Evolutionary conservation across 2,329 filamentous ascomycete genomes (phyloP).

Genomic region (Colletotrichum chlorophyti): DNA sequence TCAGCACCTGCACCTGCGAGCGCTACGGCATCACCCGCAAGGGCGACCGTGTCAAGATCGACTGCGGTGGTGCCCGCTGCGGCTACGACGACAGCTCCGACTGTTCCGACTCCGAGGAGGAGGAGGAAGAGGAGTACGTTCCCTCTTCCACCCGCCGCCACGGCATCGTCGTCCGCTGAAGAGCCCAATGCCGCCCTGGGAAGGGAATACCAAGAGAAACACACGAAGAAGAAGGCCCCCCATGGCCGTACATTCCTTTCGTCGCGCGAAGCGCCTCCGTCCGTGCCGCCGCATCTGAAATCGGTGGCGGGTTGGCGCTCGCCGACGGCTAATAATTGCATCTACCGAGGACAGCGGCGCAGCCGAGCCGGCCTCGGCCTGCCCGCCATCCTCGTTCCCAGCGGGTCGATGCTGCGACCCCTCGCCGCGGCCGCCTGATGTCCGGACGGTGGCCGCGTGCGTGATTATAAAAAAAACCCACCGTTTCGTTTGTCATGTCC

Average conservation of each 20-base stretch:
- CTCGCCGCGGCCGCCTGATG: constrained; percentile 41
- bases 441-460: constrained; percentile 16
- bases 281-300: neutral
- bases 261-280: constrained; percentile 19
- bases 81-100: constrained; percentile 77
- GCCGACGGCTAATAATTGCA: constrained; percentile 28
- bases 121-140: constrained; percentile 57
- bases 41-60: constrained; percentile 92
- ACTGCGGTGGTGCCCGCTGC: constrained; percentile 90
- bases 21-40: constrained; percentile 95
- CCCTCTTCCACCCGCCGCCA: constrained; percentile 65
- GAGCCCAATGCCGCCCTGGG: constrained; percentile 11
- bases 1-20: constrained; percentile 87
- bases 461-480: too few relatives aligned
- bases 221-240: constrained; percentile 27
- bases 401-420: constrained; percentile 63
- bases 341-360: constrained; percentile 33
- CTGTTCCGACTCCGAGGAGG: constrained; percentile 68
- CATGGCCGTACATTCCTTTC: constrained; percentile 42
- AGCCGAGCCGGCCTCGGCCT: constrained; percentile 53
- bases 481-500: constrained; percentile 29
- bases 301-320: neutral
- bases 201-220: constrained; percentile 12
- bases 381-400: constrained; percentile 34
- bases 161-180: constrained; percentile 63